Evolutionary conservation across 2,329 filamentous ascomycete genomes (phyloP), one percentile per base, ranked within the genome.

Genomic region (Conoideocrella luteorostrata): DNA sequence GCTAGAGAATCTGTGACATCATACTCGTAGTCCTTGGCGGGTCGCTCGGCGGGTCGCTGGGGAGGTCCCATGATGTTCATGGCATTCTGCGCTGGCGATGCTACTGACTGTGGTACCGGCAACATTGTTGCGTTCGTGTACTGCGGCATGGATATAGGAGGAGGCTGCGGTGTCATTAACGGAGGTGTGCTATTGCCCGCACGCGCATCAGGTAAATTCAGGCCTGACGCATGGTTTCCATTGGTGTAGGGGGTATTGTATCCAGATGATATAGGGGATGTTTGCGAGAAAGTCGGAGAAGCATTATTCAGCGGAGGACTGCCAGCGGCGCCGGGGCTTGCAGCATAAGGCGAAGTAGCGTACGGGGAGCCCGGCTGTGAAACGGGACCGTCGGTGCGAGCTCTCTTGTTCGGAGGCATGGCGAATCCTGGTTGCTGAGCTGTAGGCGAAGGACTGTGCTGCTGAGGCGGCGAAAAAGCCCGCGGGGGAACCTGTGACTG

Each of bases 1-100:
- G 84, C 83, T 43, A 95, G 66, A 40, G 89, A 86, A 66, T 96
- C 90, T 51, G 84, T 87, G 36, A 90, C 76, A 56, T 95, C 88
- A 54, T 90, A 80, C 45, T 78, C 69, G 44, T 73, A 71, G 43
- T 75, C 74, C 51, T 81, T 88, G 11, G 76, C 73, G 34, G 80
- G 76, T 51, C 73, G 72, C 45, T 85, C 84, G 15, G 72, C 71
- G 46, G 72, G 79, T 56, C 77, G 79, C 55, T 75, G 81, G 55
- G 76, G 80, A 48, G 69, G 78, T 0, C 74, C 75, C 77, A 78
- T 82, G 39, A 60, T 45, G 11, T 55, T n/a, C n/a, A n/a, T 62
- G 10, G 59, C 52, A 6, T 50, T 50, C 43, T 56, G 61, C 29
- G 47, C 48, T 15, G 56, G 55, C 23, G 55, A 53, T 24, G 56